Evolutionary conservation across 2,329 filamentous ascomycete genomes (phyloP).

Genomic region (Colletotrichum coccodes): DNA sequence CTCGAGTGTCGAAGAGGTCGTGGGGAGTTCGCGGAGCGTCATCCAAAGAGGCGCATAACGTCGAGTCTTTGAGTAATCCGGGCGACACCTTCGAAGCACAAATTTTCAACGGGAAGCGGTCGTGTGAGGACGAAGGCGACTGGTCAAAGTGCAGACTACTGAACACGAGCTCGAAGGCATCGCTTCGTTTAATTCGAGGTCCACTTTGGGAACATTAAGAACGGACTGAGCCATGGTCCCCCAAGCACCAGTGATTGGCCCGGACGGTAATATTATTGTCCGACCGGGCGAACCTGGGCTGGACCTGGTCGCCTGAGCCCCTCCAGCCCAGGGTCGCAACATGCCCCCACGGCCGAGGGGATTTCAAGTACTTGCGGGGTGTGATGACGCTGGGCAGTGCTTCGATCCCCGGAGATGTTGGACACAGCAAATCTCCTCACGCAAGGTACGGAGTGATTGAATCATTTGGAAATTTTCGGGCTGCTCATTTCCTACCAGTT

Average conservation of each 20-base stretch:
- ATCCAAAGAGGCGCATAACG: slow-evolving; percentile 28
- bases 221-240: slow-evolving; percentile 1
- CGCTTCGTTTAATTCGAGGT: slow-evolving; percentile 29
- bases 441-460: not conserved
- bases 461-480: not conserved
- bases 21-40: slow-evolving; percentile 5
- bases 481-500: too few relatives aligned
- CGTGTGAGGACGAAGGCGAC: slow-evolving; percentile 21
- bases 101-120: not conserved
- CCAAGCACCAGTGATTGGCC: slow-evolving; percentile 14
- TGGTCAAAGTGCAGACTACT: slow-evolving; percentile 6
- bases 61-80: not conserved
- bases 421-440: not conserved
- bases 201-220: slow-evolving; percentile 25
- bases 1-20: slow-evolving; percentile 1
- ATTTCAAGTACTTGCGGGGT: slow-evolving; percentile 17
- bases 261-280: slow-evolving; percentile 27
- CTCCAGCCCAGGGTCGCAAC: slow-evolving; percentile 4
- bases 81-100: slow-evolving; percentile 8
- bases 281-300: not conserved
- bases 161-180: slow-evolving; percentile 28
- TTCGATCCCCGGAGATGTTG: not conserved
- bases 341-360: slow-evolving; percentile 1
- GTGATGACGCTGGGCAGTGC: slow-evolving; percentile 1
- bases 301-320: not conserved